Percentiles rank a stretch among this genome's conserved stretches.
Conservation (phyloP, 768 basidiomycete genomes). For the Holtermanniella nyarrowii region DNA sequence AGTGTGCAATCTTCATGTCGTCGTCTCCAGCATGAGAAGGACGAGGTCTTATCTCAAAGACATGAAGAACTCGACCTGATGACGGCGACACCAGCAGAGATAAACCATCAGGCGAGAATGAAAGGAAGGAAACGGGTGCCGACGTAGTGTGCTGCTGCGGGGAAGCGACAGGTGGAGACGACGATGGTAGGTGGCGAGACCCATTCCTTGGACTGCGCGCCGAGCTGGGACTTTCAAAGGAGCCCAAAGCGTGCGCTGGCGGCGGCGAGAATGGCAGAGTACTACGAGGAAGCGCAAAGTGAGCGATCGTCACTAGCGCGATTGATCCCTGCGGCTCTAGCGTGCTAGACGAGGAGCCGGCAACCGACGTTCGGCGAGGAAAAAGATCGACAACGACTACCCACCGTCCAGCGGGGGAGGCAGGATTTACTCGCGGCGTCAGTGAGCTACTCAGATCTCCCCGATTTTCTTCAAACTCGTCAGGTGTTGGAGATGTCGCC, state of each 20-base stretch:
- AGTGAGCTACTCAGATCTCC: neutral
- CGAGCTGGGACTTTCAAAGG: neutral
- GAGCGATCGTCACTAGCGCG: neutral
- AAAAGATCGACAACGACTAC: conserved; percentile 30
- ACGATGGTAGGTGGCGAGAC: neutral
- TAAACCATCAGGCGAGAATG: conserved; percentile 23
- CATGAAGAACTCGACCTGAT: conserved; percentile 24
- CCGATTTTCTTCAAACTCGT: conserved; percentile 3
- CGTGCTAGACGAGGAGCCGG: neutral
- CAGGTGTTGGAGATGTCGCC: too few species aligned
- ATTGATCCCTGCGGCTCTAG: too few species aligned
- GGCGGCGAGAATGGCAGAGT: neutral
- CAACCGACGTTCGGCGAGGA: conserved; percentile 2
- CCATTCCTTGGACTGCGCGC: neutral
- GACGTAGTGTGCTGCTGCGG: neutral
- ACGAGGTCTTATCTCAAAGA: conserved; percentile 16
- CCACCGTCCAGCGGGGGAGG: conserved; percentile 7
- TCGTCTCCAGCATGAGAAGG: neutral
- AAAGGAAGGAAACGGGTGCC: conserved; percentile 10
- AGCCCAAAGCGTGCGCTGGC: neutral
- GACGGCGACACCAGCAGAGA: conserved; percentile 20
- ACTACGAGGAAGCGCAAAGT: conserved; percentile 4
- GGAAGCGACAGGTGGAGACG: neutral
- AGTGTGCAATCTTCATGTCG: neutral
- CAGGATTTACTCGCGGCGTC: neutral